Evolutionary conservation across 129 eudicot species (phyloP), one percentile per base, ranked within the genome.

Genomic region (Calendula officinalis): DNA sequence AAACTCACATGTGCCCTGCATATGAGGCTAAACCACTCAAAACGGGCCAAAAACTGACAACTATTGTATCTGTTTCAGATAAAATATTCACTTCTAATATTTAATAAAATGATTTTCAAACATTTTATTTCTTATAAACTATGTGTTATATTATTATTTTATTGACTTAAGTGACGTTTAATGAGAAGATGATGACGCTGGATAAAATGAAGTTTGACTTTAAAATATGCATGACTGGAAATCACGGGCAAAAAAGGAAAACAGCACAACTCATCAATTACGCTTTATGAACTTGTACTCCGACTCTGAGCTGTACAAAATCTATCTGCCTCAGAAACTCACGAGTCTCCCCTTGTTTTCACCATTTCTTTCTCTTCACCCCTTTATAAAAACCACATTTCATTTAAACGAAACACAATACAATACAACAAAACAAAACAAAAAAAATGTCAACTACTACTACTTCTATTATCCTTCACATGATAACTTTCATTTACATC

Each of bases 261-360:
- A 35, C 34, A 48, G 37, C 8, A 67, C 78, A 74, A 58, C 68
- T 74, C 73, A 74, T 66, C 16, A 66, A 41, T 37, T 47, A 47
- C 11, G 54, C 62, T 74, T 73, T 58, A 74, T 55, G 22, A 58
- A 40, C 61, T 46, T 64, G 62, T 66, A 57, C 62, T 47, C 61
- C 30, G 15, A 66, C 68, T 66, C 55, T 58, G 45, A 74, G 73
- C 68, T 66, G 78, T 66, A 50, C 78, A 39, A 66, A 40, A 48
- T 57, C 61, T 43, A 72, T 65, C 61, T 56, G 39, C 43, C 66
- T 66, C 68, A 60, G 34, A 51, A 4, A 71, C 76, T 71, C 76
- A 71, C 76, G 69, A 71, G 76, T 71, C 73, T 73, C 61, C 78
- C 52, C 60, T 72, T 65, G 60, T 45, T 48, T 48, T 37, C 78